Evolutionary conservation across 139 green algal species (phyloP), one percentile per base, ranked within the genome.

Genomic region (Micractinium sp.): DNA sequence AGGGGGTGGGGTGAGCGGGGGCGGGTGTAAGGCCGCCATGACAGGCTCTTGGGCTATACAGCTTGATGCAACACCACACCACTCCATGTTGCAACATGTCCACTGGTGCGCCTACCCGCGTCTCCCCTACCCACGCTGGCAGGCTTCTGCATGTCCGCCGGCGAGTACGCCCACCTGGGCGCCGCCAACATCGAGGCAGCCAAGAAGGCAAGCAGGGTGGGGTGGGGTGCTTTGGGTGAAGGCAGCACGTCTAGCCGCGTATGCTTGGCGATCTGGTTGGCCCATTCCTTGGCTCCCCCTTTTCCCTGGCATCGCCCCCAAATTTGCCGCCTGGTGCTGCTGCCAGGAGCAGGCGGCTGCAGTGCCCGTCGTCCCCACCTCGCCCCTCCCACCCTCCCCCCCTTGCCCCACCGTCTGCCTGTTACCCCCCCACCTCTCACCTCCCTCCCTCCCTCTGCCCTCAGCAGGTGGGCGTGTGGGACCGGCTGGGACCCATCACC

Each of bases 401-500:
- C 33, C 9, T 9, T 56, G 7, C 9, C 47, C 47, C 47, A 16
- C 9, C 47, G n/a, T n/a, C 47, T 56, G 47, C 47, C 47, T 56
- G 7, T 9, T 9, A 16, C 35, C 16, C 23, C 74, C 14, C 33
- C 16, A 35, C 14, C 33, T 39, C 33, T 18, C 74, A 47, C 18
- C 27, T 41, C 33, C 16, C 20, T 35, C 33, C 16, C 74, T 22
- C 41, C 76, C 36, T 13, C 35, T 25, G 0, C 27, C 27, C 79
- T 39, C 3, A 4, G 23, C 31, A 53, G 39, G 25, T 89, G 23
- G 77, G 83, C 1, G 63, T 92, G 53, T 90, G 85, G 89, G 76
- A 92, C 38, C 63, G 67, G 14, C 61, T 90, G 33, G 85, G 89
- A 1, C 85, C 85, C 22, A 85, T 92, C 36, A 90, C 89, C 13